Conservation (phyloP, 2,329 filamentous ascomycete species). For the Xylariaceae sp. region DNA sequence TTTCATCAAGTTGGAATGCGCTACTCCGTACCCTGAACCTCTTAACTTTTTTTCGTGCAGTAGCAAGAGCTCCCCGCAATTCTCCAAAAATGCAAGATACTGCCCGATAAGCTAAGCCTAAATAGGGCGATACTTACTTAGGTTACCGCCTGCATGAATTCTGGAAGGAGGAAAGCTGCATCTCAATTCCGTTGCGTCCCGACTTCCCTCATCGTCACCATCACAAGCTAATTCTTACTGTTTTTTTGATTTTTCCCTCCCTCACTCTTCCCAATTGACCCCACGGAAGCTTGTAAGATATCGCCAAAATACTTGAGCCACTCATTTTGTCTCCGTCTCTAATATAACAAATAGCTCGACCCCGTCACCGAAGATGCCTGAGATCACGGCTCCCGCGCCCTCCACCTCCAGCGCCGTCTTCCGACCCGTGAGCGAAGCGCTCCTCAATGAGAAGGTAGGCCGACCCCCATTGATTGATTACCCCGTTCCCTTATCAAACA, state of each 20-base stretch:
- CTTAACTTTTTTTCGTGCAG: constrained; percentile 13
- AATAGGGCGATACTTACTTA: too few relatives aligned
- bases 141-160: too few relatives aligned
- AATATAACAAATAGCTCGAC: too few relatives aligned
- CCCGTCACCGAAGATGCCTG: constrained; percentile 44
- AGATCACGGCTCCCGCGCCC: constrained; percentile 50
- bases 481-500: background rate
- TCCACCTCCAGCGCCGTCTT: constrained; percentile 63
- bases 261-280: too few relatives aligned
- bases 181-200: too few relatives aligned
- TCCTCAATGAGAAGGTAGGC: constrained; percentile 96
- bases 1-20: background rate
- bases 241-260: too few relatives aligned
- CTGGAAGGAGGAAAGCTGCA: too few relatives aligned
- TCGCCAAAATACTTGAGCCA: too few relatives aligned
- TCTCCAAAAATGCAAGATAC: constrained; percentile 21
- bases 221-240: too few relatives aligned
- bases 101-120: constrained; percentile 8
- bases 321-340: too few relatives aligned
- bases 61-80: constrained; percentile 23
- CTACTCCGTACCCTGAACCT: constrained; percentile 1
- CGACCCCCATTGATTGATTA: constrained; percentile 12
- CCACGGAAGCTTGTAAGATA: too few relatives aligned
- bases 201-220: too few relatives aligned
- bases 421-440: constrained; percentile 91